These are phyloP conservation scores for Tolypocladium inflatum DNA, from an alignment of 2,329 filamentous ascomycete genomes.

Conservation along the genomic window DNA sequence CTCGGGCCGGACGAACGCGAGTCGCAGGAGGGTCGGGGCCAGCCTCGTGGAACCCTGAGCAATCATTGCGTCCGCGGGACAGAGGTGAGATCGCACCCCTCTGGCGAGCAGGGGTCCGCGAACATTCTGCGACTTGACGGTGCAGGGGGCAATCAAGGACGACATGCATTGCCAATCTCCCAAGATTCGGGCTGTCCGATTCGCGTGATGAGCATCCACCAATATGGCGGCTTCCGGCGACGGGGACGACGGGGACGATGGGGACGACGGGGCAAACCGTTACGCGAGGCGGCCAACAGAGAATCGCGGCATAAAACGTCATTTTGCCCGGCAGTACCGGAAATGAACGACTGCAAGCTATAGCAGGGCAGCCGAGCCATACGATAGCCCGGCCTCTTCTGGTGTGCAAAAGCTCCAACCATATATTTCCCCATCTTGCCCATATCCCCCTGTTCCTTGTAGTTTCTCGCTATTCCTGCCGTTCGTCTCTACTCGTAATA, in stretches of 20 bases:
- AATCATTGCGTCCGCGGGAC: background rate
- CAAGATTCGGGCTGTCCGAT: background rate
- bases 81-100: background rate
- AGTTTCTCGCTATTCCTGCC: too few species aligned
- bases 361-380: background rate
- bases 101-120: background rate
- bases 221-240: background rate
- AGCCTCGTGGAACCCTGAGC: background rate
- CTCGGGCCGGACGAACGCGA: slow-evolving; percentile 3
- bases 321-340: background rate
- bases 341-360: background rate
- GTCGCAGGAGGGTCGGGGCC: background rate
- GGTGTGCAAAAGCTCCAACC: too few species aligned
- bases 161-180: background rate
- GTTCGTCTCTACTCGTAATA: too few species aligned
- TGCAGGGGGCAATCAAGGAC: background rate
- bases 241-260: background rate
- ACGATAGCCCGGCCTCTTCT: background rate
- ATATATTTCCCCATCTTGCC: too few species aligned
- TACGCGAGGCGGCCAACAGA: background rate
- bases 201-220: background rate
- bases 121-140: background rate
- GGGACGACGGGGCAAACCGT: background rate
- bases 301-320: background rate
- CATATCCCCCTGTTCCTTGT: too few species aligned